phyloP scores from a whole-genome alignment of 2,329 filamentous ascomycete genomes.

The Tolypocladium ovalisporum region DNA sequence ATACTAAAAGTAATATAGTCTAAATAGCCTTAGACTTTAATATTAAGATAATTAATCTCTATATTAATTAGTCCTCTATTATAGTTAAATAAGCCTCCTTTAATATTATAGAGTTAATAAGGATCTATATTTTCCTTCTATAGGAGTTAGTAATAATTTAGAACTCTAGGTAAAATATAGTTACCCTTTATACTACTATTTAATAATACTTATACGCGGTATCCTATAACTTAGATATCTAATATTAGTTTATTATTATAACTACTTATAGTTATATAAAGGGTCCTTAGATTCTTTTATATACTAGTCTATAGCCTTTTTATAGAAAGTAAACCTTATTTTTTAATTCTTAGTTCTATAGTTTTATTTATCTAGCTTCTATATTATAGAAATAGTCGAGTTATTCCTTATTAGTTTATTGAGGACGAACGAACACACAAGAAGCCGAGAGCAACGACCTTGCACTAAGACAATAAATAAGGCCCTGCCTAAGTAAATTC shows the following conservation, averaged over 20 bases:
- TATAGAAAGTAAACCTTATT: too few species aligned
- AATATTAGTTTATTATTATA: background rate
- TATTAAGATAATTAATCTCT: background rate
- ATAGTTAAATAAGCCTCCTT: background rate
- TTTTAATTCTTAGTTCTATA: too few species aligned
- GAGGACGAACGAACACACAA: too few species aligned
- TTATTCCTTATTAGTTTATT: too few species aligned
- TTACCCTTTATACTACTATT: background rate
- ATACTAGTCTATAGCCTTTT: too few species aligned
- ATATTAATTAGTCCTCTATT: background rate
- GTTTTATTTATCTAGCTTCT: too few species aligned
- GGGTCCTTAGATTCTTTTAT: background rate
- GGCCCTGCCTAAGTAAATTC: too few species aligned
- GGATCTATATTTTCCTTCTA: background rate
- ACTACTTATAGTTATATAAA: too few species aligned
- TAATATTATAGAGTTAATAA: background rate
- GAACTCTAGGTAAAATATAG: background rate
- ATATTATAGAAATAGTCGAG: too few species aligned
- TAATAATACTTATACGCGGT: background rate
- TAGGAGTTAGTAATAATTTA: background rate
- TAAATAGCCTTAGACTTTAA: background rate
- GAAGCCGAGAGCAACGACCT: too few species aligned
- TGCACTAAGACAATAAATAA: too few species aligned
- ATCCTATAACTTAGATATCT: background rate
- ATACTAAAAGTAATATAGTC: background rate